Evolutionary conservation across 2,329 filamentous ascomycete genomes (phyloP).

Genomic region (Stylonectria norvegica): DNA sequence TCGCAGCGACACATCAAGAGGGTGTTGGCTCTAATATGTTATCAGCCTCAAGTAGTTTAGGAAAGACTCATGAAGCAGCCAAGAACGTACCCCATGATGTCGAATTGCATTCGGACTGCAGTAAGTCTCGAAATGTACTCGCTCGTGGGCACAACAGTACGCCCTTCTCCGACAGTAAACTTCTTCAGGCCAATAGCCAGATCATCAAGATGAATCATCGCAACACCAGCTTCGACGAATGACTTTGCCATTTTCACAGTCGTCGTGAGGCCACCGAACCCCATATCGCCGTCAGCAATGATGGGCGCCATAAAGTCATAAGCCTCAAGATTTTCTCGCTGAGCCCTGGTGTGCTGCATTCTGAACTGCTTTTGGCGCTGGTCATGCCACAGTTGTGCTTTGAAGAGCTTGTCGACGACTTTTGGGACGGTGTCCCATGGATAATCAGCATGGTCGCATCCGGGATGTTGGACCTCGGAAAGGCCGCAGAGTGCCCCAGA

Average conservation of each 20-base stretch:
- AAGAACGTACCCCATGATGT: slow-evolving; percentile 36
- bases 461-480: slow-evolving; percentile 34
- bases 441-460: slow-evolving; percentile 40
- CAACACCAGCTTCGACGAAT: slow-evolving; percentile 40
- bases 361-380: slow-evolving; percentile 39
- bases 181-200: slow-evolving; percentile 42
- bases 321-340: slow-evolving; percentile 4
- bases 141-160: slow-evolving; percentile 38
- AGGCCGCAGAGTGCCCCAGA: slow-evolving; percentile 39
- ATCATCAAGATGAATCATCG: slow-evolving; percentile 42
- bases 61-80: neutral
- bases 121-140: slow-evolving; percentile 37
- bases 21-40: slow-evolving; percentile 28
- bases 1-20: slow-evolving; percentile 38
- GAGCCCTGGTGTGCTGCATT: slow-evolving; percentile 25
- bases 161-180: slow-evolving; percentile 39
- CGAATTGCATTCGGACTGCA: slow-evolving; percentile 37
- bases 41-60: neutral
- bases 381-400: slow-evolving; percentile 38
- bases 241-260: slow-evolving; percentile 37
- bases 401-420: slow-evolving; percentile 38
- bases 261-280: slow-evolving; percentile 38
- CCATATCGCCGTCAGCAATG: slow-evolving; percentile 42
- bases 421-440: slow-evolving; percentile 41
- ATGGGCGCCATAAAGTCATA: slow-evolving; percentile 26